A percentile compares a stretch with the other conserved stretches of the same genome.
These are phyloP conservation scores for Xylaria sp. DNA, from an alignment of 495 filamentous ascomycete genomes.

Conservation along the genomic window DNA sequence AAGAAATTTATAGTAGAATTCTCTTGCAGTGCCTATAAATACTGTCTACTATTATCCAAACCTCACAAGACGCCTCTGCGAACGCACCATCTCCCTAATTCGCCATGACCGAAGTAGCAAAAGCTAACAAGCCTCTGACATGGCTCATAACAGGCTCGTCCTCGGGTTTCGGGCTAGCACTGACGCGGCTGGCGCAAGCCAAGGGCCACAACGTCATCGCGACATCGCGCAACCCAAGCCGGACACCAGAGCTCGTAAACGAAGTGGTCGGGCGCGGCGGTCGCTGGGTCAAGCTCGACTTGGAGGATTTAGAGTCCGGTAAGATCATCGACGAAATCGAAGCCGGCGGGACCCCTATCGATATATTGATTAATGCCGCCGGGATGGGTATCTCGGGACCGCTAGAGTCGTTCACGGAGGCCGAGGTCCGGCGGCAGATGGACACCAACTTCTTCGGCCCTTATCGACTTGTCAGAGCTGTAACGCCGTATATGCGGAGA, in stretches of 20 bases:
- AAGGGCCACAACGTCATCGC: constrained; percentile 65
- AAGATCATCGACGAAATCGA: constrained; percentile 44
- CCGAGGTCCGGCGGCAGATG: constrained; percentile 46
- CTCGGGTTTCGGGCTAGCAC: constrained; percentile 50
- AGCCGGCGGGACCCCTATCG: constrained; percentile 45
- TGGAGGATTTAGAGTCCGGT: constrained; percentile 55
- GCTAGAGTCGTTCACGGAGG: constrained; percentile 54
- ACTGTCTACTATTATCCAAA: neutral
- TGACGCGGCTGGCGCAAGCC: constrained; percentile 50
- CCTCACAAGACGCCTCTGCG: neutral
- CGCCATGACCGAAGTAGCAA: neutral
- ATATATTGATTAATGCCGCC: constrained; percentile 64
- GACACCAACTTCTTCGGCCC: constrained; percentile 62
- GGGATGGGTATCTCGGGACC: constrained; percentile 51
- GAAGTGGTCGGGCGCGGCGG: constrained; percentile 48
- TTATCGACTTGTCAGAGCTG: constrained; percentile 52
- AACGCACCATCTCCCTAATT: neutral
- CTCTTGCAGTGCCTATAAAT: neutral
- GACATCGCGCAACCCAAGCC: constrained; percentile 53
- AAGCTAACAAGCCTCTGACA: constrained; percentile 30
- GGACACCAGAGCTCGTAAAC: constrained; percentile 46
- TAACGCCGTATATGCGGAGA: constrained; percentile 55
- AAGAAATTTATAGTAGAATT: neutral
- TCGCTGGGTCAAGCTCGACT: constrained; percentile 44
- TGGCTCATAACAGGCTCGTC: constrained; percentile 57